A percentile compares a stretch with the other conserved stretches of the same genome.
These are phyloP conservation scores for Chytriomyces confervae DNA, from an alignment of 192 early-diverging fungal species.

Conservation along the genomic window DNA sequence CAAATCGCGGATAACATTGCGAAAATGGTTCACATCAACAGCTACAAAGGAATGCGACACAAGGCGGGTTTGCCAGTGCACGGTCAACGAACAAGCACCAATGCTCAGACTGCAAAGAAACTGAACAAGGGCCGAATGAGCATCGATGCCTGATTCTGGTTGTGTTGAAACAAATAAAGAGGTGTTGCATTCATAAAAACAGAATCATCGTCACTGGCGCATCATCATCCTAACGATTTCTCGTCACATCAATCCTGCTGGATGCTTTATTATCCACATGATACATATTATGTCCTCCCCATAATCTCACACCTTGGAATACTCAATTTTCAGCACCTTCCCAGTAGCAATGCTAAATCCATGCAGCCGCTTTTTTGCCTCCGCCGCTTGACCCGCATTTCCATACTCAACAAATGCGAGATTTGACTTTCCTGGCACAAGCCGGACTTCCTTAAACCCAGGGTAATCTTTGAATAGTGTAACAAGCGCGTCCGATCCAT, in stretches of 20 bases:
- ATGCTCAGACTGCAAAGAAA: conserved; percentile 84
- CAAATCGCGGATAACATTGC: conserved; percentile 78
- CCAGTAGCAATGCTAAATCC: conserved; percentile 59
- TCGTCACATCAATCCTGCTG: no score
- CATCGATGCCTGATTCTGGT: not conserved
- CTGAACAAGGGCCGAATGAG: conserved; percentile 68
- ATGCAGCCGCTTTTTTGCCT: conserved; percentile 61
- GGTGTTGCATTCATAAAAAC: no score
- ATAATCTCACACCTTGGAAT: conserved; percentile 47
- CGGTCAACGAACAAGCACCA: conserved; percentile 86
- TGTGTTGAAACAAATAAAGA: not conserved
- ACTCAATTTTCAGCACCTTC: conserved; percentile 61
- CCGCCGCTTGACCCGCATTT: conserved; percentile 55
- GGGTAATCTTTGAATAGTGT: conserved; percentile 66
- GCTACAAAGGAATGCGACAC: conserved; percentile 82
- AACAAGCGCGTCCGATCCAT: conserved; percentile 46
- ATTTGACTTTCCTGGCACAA: conserved; percentile 67
- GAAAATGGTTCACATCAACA: conserved; percentile 66
- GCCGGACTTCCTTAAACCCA: conserved; percentile 71
- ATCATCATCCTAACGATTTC: no score
- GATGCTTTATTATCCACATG: no score
- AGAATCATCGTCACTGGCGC: no score
- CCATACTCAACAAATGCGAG: conserved; percentile 75
- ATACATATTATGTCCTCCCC: no score
- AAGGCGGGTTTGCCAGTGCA: conserved; percentile 87